These are phyloP conservation scores for Lasiosphaeria miniovina DNA, from an alignment of 495 filamentous ascomycete species.

Conservation along the genomic window DNA sequence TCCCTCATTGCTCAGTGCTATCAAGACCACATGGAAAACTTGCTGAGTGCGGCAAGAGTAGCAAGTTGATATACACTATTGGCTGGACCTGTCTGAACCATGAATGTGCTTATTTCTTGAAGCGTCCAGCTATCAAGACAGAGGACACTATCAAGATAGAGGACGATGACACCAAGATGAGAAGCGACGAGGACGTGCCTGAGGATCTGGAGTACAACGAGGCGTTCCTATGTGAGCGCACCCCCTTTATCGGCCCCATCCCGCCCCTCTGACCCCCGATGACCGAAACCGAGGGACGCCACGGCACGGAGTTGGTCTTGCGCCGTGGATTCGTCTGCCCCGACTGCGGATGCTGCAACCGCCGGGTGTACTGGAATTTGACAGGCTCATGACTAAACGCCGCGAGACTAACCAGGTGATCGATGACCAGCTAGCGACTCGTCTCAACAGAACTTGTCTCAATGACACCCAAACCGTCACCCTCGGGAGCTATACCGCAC, in stretches of 20 bases:
- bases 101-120: constrained; percentile 58
- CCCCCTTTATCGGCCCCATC: constrained; percentile 8
- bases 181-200: not conserved
- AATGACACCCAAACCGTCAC: constrained; percentile 5
- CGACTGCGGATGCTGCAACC: constrained; percentile 61
- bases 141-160: constrained; percentile 2
- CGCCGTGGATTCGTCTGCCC: constrained; percentile 68
- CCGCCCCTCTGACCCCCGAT: constrained; percentile 38
- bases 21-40: constrained; percentile 11
- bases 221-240: constrained; percentile 54
- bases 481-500: constrained; percentile 25
- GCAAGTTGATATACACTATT: constrained; percentile 40
- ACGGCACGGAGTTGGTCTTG: constrained; percentile 37
- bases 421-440: constrained; percentile 4
- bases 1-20: not conserved
- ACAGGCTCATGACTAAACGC: not conserved
- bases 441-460: constrained; percentile 12
- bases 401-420: not conserved
- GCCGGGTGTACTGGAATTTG: constrained; percentile 55
- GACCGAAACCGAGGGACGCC: constrained; percentile 5
- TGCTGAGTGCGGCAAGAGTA: constrained; percentile 28
- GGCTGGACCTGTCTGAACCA: constrained; percentile 72
- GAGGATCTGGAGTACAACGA: constrained; percentile 51
- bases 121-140: constrained; percentile 24
- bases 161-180: not conserved